Conservation (phyloP, 495 filamentous ascomycete species). For the Neurospora sp. region DNA sequence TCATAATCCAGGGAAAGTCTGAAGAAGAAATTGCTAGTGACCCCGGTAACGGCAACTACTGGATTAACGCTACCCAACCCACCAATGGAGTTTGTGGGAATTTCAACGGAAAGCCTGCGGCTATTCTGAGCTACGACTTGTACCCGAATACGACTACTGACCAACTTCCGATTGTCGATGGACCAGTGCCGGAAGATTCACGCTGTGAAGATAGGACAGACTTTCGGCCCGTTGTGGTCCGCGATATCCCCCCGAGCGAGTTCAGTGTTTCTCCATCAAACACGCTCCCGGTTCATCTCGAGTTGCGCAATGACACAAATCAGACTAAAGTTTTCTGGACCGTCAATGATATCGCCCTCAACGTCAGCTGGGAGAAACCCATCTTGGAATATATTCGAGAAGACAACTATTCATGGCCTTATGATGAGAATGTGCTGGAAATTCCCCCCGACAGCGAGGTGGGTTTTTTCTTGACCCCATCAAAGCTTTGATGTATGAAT, state of each 20-base stretch:
- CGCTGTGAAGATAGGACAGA: slow-evolving; percentile 5
- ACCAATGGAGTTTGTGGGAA: not conserved
- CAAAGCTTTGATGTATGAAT: not conserved
- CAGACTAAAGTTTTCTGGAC: slow-evolving; percentile 18
- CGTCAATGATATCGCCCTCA: slow-evolving; percentile 19
- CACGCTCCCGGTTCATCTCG: not conserved
- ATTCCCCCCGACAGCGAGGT: slow-evolving; percentile 19
- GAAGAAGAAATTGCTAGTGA: slow-evolving; percentile 30
- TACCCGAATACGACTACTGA: slow-evolving; percentile 1
- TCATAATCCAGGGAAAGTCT: slow-evolving; percentile 40
- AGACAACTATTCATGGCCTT: slow-evolving; percentile 19
- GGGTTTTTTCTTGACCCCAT: not conserved
- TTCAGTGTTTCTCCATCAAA: not conserved
- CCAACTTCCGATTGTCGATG: slow-evolving; percentile 1
- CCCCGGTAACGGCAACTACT: slow-evolving; percentile 36
- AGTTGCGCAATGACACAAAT: not conserved
- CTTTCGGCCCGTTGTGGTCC: slow-evolving; percentile 6
- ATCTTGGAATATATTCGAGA: slow-evolving; percentile 30
- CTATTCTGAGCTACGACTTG: slow-evolving; percentile 8
- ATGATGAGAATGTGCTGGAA: slow-evolving; percentile 25
- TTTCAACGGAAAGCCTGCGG: not conserved
- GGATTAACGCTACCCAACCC: slow-evolving; percentile 4
- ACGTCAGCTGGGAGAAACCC: slow-evolving; percentile 26
- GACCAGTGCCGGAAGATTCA: slow-evolving; percentile 3
- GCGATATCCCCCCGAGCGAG: not conserved